Base-by-base conservation (phyloP, 1,284 basidiomycete species). In the Salmacisia buchloeana region DNA sequence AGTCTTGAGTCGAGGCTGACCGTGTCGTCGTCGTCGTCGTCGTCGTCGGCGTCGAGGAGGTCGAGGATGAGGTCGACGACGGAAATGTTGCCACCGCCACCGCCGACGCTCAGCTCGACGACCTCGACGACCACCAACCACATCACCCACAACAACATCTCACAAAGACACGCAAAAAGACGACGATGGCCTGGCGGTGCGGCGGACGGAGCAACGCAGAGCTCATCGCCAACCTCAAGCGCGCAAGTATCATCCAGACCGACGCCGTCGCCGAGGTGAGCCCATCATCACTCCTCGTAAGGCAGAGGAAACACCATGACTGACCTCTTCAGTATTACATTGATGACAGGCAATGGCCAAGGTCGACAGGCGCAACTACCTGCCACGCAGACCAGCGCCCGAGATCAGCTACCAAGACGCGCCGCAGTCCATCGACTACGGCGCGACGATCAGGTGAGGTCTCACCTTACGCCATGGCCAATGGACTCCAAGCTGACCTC, bases 391-490 rank as follows among this genome's bases (percentile, higher is more conserved):
- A 46, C 41, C 43, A 9, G 27, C 4, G 2, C 33, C 27, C 4
- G 7, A 31, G 12, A 33, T 54, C 2, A 70, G 91, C 2, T 94
- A 94, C 68, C 81, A 86, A 33, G 92, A 94, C 74, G 85, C 87
- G 0, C 92, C 91, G 18, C 88, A 90, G 86, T 88, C 83, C 9
- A 93, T 91, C 60, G 88, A 88, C 2, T 84, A 88, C 69, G 87
- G 86, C 13, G 92, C 91, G 23, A 94, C 92, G 0, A 93, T 94
- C 67, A 89, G 88, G 56, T 92, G 92, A 0, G 92, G 92, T 2
- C 92, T 94, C 78, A 94, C 92, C 90, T 21, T 56, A 39, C 21
- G 41, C 21, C 36, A 49, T 3, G 13, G 23, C 23, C 4, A n/a
- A 15, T 35, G 29, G 7, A 45, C 59, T 18, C n/a, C 18, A 1